These are phyloP conservation scores for Paecilomyces sp. DNA, from an alignment of 2,329 filamentous ascomycete species.

Conservation along the genomic window DNA sequence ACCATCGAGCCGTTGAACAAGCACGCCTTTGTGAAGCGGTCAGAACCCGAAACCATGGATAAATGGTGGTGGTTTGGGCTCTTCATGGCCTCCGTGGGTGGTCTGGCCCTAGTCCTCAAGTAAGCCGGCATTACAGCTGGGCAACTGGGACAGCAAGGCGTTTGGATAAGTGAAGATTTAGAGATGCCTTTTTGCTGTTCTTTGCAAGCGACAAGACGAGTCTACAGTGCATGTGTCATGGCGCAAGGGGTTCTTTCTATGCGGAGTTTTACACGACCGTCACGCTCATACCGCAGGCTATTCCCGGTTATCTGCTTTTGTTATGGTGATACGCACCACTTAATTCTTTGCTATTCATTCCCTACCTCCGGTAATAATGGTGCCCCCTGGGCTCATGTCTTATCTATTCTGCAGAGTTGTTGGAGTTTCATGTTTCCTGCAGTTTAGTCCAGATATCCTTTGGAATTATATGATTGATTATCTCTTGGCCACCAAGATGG, in stretches of 20 bases:
- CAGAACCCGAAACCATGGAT: conserved; percentile 32
- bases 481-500: not conserved
- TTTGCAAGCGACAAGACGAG: not conserved
- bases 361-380: not conserved
- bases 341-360: not conserved
- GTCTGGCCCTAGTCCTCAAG: conserved; percentile 24
- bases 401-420: not conserved
- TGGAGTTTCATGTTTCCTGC: not conserved
- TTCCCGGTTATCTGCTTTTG: not conserved
- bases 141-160: not conserved
- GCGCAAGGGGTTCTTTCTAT: conserved; percentile 1
- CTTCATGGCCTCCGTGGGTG: conserved; percentile 39
- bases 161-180: not conserved
- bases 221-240: conserved; percentile 1
- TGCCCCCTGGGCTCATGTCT: not conserved
- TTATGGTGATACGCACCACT: not conserved
- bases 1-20: conserved; percentile 16
- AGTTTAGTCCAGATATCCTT: not conserved
- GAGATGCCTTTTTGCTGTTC: not conserved
- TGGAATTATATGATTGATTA: not conserved
- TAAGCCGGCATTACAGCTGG: not conserved
- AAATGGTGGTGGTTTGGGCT: conserved; percentile 43
- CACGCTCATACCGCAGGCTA: not conserved
- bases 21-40: conserved; percentile 19
- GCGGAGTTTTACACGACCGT: not conserved